Conservation (phyloP, 176 grass and related monocot species). For the Ensete glaucum region DNA sequence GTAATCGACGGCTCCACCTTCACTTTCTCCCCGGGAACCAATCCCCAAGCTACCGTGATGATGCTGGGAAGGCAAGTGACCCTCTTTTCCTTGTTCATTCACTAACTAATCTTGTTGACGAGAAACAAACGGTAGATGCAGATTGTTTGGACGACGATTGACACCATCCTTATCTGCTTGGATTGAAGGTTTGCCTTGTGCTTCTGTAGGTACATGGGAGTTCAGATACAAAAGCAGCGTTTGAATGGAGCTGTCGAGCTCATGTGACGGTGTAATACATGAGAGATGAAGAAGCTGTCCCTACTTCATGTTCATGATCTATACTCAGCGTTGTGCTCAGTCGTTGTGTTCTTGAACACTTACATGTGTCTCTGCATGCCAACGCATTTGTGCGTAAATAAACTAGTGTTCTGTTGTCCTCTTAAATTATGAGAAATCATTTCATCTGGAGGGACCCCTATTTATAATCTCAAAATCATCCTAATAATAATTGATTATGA, state of each 20-base stretch:
- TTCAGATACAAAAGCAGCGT: constrained; percentile 41
- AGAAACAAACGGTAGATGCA: neutral
- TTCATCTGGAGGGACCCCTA: too few relatives aligned
- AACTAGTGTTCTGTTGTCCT: too few relatives aligned
- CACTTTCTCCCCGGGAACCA: neutral
- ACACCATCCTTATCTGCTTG: neutral
- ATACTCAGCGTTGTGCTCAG: neutral
- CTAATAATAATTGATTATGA: neutral
- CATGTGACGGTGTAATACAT: neutral
- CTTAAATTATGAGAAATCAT: too few relatives aligned
- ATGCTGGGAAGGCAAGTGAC: constrained; percentile 1
- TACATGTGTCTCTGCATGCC: too few relatives aligned
- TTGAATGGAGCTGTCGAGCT: too few relatives aligned
- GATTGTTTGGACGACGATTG: neutral
- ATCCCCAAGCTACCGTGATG: constrained; percentile 13
- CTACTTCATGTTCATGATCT: neutral
- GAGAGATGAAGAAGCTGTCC: neutral
- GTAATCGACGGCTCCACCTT: constrained; percentile 12
- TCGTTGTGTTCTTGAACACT: neutral
- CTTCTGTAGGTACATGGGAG: constrained; percentile 64
- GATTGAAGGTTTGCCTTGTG: neutral
- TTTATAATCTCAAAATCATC: too few relatives aligned
- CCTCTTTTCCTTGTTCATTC: neutral
- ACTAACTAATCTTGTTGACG: neutral
- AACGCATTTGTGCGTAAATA: too few relatives aligned